phyloP scores from a whole-genome alignment of 164 flowering plant genomes.

The Piper betle region DNA sequence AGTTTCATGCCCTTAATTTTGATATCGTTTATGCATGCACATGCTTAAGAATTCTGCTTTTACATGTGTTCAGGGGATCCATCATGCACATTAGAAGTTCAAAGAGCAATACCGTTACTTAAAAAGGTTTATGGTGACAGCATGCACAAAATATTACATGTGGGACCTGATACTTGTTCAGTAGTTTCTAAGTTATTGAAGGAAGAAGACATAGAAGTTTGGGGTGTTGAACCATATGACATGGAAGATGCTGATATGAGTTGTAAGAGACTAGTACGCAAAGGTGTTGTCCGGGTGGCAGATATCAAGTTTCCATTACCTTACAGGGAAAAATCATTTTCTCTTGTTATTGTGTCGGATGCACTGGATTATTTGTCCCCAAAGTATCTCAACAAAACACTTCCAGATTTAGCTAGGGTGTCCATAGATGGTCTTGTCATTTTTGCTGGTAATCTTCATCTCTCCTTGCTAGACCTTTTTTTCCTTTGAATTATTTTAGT shows the following conservation, averaged over 20 bases:
- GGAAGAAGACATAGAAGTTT: slow-evolving; percentile 82
- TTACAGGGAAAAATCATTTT: slow-evolving; percentile 70
- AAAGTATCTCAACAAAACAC: slow-evolving; percentile 74
- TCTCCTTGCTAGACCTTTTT: no score
- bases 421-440: slow-evolving; percentile 69
- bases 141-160: slow-evolving; percentile 83
- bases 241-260: slow-evolving; percentile 60
- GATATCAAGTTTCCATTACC: slow-evolving; percentile 90
- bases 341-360: slow-evolving; percentile 80
- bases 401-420: slow-evolving; percentile 78
- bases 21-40: background rate
- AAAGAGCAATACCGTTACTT: slow-evolving; percentile 55
- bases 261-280: slow-evolving; percentile 66
- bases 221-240: slow-evolving; percentile 95
- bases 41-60: background rate
- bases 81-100: slow-evolving; percentile 63
- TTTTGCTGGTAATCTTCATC: slow-evolving; percentile 48
- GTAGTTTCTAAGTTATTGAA: slow-evolving; percentile 62
- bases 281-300: slow-evolving; percentile 81
- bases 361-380: slow-evolving; percentile 91
- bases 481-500: no score
- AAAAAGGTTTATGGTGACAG: slow-evolving; percentile 74
- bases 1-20: background rate
- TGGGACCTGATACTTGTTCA: slow-evolving; percentile 86
- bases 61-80: slow-evolving; percentile 38